phyloP scores from a whole-genome alignment of 306 rosid genomes.

The Lithocarpus polystachyus region DNA sequence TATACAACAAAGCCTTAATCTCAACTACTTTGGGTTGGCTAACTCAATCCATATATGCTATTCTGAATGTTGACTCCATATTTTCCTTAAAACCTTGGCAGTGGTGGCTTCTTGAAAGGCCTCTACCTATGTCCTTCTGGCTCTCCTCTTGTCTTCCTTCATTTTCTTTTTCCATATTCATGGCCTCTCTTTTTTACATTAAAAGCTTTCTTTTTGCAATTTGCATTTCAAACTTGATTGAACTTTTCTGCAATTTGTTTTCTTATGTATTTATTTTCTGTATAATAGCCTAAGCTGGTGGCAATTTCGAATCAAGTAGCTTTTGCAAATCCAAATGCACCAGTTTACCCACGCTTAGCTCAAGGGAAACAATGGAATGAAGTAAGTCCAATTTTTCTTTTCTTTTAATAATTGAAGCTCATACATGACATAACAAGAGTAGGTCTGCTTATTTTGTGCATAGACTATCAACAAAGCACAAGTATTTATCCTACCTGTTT shows the following conservation, averaged over 20 bases:
- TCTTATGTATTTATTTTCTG: conserved; percentile 5
- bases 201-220: background rate
- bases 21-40: background rate
- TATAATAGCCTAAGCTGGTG: conserved; percentile 75
- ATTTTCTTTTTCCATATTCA: background rate
- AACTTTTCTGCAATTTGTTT: background rate
- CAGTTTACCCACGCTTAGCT: conserved; percentile 89
- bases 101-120: background rate
- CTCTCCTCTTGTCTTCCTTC: background rate
- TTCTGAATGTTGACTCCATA: background rate
- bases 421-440: conserved; percentile 4
- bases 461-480: conserved; percentile 4
- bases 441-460: conserved; percentile 5
- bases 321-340: conserved; percentile 81
- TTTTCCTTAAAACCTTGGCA: background rate
- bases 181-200: background rate
- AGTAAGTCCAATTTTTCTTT: conserved; percentile 40
- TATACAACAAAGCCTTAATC: background rate
- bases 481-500: background rate
- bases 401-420: background rate
- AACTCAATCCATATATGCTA: background rate
- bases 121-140: background rate
- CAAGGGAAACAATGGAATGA: conserved; percentile 91
- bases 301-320: conserved; percentile 58
- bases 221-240: conserved; percentile 4